phyloP scores from a whole-genome alignment of 768 basidiomycete species.

The Filobasidium floriforme region DNA sequence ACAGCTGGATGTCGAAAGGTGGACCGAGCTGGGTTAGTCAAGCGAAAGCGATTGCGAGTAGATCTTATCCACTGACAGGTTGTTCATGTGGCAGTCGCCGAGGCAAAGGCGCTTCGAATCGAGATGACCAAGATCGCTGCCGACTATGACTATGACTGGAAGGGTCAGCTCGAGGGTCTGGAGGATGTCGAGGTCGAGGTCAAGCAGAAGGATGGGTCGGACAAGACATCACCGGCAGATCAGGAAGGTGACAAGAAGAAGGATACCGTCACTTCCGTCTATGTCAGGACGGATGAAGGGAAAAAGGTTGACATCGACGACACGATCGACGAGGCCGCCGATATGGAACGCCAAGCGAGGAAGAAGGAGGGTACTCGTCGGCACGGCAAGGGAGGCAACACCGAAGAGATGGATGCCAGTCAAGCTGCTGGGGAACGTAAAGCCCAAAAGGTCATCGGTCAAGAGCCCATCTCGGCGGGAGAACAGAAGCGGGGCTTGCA shows the following conservation, averaged over 20 bases:
- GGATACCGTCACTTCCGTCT: neutral
- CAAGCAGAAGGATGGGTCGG: slow-evolving; percentile 5
- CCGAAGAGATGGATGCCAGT: slow-evolving; percentile 29
- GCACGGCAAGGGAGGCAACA: slow-evolving; percentile 31
- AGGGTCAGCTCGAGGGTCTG: slow-evolving; percentile 43
- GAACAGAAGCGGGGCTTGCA: neutral
- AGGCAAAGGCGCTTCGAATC: slow-evolving; percentile 51
- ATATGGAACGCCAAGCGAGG: slow-evolving; percentile 34
- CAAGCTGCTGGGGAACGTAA: slow-evolving; percentile 17
- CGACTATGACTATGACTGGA: slow-evolving; percentile 55
- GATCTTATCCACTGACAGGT: too few species aligned
- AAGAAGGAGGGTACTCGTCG: slow-evolving; percentile 29
- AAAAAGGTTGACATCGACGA: slow-evolving; percentile 36
- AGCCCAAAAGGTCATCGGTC: slow-evolving; percentile 12
- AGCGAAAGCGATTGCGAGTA: neutral
- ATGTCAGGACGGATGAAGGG: neutral
- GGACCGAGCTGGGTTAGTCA: slow-evolving; percentile 50
- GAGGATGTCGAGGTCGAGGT: slow-evolving; percentile 32
- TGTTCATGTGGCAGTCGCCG: slow-evolving; percentile 45
- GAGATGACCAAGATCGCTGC: slow-evolving; percentile 57
- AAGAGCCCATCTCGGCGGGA: neutral
- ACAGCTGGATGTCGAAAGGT: slow-evolving; percentile 58
- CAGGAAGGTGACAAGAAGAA: neutral
- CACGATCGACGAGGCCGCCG: slow-evolving; percentile 41
- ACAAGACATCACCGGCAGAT: neutral